phyloP scores from a whole-genome alignment of 768 basidiomycete genomes.

The Lactarius pseudohatsudake region DNA sequence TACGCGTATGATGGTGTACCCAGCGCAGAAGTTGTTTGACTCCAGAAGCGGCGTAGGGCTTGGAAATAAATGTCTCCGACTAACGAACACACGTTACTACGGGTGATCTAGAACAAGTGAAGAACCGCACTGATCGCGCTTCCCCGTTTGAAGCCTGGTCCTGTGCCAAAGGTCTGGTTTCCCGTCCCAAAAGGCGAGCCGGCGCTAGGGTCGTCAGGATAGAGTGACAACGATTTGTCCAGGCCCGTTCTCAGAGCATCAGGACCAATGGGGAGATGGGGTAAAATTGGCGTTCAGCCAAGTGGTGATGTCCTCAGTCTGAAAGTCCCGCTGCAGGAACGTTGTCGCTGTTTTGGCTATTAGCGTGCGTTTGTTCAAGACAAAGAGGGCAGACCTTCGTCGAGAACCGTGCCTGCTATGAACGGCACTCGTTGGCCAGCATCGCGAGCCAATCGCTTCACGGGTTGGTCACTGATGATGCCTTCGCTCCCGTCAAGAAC shows the following conservation, averaged over 20 bases:
- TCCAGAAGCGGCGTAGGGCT: conserved; percentile 41
- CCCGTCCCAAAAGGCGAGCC: conserved; percentile 51
- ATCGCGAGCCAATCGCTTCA: conserved; percentile 35
- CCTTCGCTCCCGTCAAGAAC: conserved; percentile 45
- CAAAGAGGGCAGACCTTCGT: conserved; percentile 42
- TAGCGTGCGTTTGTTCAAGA: background rate
- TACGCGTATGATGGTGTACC: conserved; percentile 45
- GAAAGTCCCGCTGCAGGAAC: conserved; percentile 36
- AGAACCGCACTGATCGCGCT: conserved; percentile 34
- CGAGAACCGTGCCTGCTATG: conserved; percentile 45
- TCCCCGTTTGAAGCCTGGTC: conserved; percentile 42
- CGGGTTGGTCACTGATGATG: conserved; percentile 42
- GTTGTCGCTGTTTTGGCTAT: conserved; percentile 36
- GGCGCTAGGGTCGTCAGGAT: conserved; percentile 43
- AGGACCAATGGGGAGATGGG: conserved; percentile 24
- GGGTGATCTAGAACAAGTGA: background rate
- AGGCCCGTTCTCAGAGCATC: conserved; percentile 28
- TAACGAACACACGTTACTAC: background rate
- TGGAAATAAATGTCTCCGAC: conserved; percentile 45
- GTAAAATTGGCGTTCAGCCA: conserved; percentile 25
- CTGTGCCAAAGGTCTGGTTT: conserved; percentile 45
- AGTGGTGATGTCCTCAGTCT: background rate
- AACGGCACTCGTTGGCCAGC: conserved; percentile 44
- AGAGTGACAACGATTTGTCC: conserved; percentile 38
- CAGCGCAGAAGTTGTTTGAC: conserved; percentile 39